Conservation (phyloP, 257 asterid species). For the Solanum paucissectum region DNA sequence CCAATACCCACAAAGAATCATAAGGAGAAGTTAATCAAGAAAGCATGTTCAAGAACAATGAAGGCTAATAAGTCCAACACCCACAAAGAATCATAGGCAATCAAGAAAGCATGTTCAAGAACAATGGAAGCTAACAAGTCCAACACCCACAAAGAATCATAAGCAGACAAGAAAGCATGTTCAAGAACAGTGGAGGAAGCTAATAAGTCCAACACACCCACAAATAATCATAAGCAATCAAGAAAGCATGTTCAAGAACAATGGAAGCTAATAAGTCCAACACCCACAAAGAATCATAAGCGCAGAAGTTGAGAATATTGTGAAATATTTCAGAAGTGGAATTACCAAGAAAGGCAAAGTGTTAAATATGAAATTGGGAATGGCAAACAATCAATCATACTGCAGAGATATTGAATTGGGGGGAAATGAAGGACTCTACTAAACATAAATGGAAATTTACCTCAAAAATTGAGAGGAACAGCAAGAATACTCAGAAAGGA, state of each 20-base stretch:
- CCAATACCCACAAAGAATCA: background rate
- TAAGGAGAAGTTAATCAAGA: background rate
- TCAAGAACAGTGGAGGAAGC: background rate
- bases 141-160: background rate
- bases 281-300: background rate
- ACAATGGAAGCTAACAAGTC: no score
- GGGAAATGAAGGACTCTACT: background rate
- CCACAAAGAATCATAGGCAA: background rate
- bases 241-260: no score
- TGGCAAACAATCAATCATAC: background rate
- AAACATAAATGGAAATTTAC: background rate
- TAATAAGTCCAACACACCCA: background rate
- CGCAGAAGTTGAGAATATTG: no score
- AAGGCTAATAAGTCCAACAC: background rate
- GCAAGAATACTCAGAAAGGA: no score
- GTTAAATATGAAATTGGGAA: no score
- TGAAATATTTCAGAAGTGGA: no score
- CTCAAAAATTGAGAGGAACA: background rate
- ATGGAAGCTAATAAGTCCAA: background rate
- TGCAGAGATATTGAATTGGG: background rate
- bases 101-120: background rate
- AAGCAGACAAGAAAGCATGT: background rate
- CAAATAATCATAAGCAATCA: no score
- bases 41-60: background rate
- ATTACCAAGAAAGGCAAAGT: no score